phyloP scores from a whole-genome alignment of 768 basidiomycete species.

The Kwoniella botswanensis region DNA sequence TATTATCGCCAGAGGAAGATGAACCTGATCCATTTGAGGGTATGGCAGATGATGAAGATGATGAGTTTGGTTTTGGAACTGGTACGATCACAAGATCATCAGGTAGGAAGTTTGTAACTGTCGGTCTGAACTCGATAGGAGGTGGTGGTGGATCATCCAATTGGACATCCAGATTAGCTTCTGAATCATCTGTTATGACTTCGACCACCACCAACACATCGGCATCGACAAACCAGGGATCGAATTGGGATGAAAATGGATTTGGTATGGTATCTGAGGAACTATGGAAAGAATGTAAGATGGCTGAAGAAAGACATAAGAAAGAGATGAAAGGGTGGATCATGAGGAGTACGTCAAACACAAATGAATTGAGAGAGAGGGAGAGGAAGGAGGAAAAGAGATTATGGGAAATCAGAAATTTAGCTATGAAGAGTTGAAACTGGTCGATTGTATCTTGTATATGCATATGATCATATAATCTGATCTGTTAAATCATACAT shows the following conservation, averaged over 20 bases:
- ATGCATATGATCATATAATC: neutral
- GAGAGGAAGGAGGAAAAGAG: constrained; percentile 53
- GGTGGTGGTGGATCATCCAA: neutral
- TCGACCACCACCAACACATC: constrained; percentile 17
- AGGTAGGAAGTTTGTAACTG: constrained; percentile 23
- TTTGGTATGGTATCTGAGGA: constrained; percentile 61
- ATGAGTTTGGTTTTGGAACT: constrained; percentile 69
- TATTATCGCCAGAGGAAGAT: constrained; percentile 79
- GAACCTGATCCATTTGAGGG: constrained; percentile 96
- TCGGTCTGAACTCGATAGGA: constrained; percentile 14
- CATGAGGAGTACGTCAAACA: constrained; percentile 1
- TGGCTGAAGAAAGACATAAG: constrained; percentile 81
- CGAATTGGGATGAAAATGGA: neutral
- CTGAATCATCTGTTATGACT: constrained; percentile 36
- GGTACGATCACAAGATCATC: constrained; percentile 75
- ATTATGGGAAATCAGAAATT: constrained; percentile 55
- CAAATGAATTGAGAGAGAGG: constrained; percentile 21
- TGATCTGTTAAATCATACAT: too few relatives aligned
- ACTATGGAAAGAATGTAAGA: constrained; percentile 72
- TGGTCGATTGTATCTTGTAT: neutral
- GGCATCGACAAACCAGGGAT: neutral
- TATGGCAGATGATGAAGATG: constrained; percentile 84
- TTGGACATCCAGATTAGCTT: constrained; percentile 17
- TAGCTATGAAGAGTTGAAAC: constrained; percentile 44
- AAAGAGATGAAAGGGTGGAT: constrained; percentile 83